Base-by-base conservation (phyloP, 2,329 filamentous ascomycete genomes). In the Pseudogymnoascus sp. region DNA sequence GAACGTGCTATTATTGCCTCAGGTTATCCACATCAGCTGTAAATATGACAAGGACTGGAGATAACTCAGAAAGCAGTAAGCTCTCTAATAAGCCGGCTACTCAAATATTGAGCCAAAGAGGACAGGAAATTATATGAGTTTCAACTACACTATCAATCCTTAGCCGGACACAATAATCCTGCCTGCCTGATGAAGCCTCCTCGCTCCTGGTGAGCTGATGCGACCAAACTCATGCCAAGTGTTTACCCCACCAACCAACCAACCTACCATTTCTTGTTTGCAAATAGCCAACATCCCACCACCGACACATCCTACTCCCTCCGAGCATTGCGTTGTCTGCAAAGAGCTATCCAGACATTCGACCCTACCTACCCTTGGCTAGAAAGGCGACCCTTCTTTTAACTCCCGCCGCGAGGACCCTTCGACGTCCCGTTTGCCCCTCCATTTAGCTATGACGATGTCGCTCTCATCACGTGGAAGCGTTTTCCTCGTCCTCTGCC, bases 401-500 rank as follows among this genome's bases (percentile, higher is more conserved):
- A 31, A n/a, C 14, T 6, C 45, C 48, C 48, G 25, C 25, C 1
- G 13, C 25, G 0, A 31, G 48, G 48, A 54, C 25, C 48, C 48
- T 54, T 54, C n/a, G 19, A 31, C 14, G 14, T 13, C 48, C 25
- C 48, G 25, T 31, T 31, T 54, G 48, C 48, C 61, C 61, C 48
- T 54, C 48, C 25, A 31, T 54, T 16, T 16, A 31, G 25, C 23
- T 31, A 65, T 65, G 63, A 48, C 37, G 16, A 37, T 63, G 16
- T 39, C 36, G 45, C 23, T 21, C 16, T 54, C 51, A 60, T 68
- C 62, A 51, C 67, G 65, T 37, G 68, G 70, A 31, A 68, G 70
- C 8, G 19, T 73, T 45, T 65, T 87, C 73, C 77, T 87, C 63
- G 75, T 83, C 69, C 67, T 83, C 60, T 78, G 77, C 67, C 71